phyloP scores from a whole-genome alignment of 129 eudicot genomes.

The Flaveria bidentis region DNA sequence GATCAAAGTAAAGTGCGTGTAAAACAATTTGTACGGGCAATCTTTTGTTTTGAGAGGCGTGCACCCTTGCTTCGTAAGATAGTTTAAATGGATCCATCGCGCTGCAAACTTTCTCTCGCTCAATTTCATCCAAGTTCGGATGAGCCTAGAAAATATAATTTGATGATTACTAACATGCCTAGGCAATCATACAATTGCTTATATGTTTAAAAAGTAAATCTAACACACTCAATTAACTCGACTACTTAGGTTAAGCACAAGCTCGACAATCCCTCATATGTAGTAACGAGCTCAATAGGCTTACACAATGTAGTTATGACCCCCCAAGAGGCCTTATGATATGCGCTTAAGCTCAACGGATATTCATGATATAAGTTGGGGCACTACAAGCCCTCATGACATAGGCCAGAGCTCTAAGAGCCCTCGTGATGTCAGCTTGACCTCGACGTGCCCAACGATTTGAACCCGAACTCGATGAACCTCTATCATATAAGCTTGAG shows the following conservation, averaged over 20 bases:
- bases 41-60: constrained; percentile 96
- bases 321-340: too few species aligned
- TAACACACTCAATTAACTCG: not conserved
- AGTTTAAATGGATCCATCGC: constrained; percentile 85
- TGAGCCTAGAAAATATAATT: constrained; percentile 56
- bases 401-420: too few species aligned
- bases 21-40: constrained; percentile 84
- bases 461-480: not conserved
- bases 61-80: constrained; percentile 89
- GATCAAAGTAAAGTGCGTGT: constrained; percentile 93
- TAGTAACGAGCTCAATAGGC: too few species aligned
- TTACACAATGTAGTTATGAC: too few species aligned
- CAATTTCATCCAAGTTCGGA: constrained; percentile 87
- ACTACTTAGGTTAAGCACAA: not conserved
- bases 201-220: not conserved
- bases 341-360: too few species aligned
- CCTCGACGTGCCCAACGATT: too few species aligned
- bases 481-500: too few species aligned
- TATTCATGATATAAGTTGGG: too few species aligned
- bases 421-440: too few species aligned
- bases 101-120: constrained; percentile 93
- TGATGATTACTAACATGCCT: not conserved
- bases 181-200: not conserved
- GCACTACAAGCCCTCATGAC: too few species aligned
- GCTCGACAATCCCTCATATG: not conserved